Conservation (phyloP, 352 stramenopile species). For the Thraustochytrium striatum region DNA sequence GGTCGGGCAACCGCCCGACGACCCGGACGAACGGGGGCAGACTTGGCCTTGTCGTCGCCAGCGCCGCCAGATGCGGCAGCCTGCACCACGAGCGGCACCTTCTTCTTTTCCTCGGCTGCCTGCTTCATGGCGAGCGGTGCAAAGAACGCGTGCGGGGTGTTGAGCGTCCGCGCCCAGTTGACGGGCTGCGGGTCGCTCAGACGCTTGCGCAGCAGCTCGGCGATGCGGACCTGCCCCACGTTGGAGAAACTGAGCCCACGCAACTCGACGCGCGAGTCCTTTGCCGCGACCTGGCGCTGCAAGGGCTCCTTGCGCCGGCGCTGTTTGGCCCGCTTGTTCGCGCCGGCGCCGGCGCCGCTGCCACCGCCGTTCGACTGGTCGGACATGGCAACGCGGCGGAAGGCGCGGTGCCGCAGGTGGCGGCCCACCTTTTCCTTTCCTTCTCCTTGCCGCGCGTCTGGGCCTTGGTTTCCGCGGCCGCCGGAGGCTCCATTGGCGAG, state of each 20-base stretch:
- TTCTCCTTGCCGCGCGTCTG: neutral
- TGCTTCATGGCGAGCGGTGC: constrained; percentile 24
- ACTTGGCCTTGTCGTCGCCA: neutral
- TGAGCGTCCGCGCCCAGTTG: constrained; percentile 53
- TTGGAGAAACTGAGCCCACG: constrained; percentile 24
- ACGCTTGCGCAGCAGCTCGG: constrained; percentile 36
- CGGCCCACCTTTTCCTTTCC: neutral
- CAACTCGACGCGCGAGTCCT: neutral
- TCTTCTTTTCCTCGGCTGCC: too few relatives aligned
- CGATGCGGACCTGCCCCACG: neutral
- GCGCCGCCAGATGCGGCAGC: neutral
- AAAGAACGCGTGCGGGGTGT: constrained; percentile 9
- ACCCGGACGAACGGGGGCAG: neutral
- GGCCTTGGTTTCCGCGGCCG: neutral
- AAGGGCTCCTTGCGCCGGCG: neutral
- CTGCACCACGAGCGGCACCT: too few relatives aligned
- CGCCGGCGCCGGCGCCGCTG: too few relatives aligned
- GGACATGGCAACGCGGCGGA: too few relatives aligned
- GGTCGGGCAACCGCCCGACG: neutral
- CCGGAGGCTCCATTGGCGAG: neutral
- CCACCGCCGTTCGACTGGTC: too few relatives aligned
- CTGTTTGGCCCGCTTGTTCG: neutral
- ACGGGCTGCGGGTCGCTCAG: constrained; percentile 12
- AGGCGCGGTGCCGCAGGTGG: too few relatives aligned
- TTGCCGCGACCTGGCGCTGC: neutral